Evolutionary conservation across 768 basidiomycete species (phyloP).

Genomic region (Termitomyces sp.): DNA sequence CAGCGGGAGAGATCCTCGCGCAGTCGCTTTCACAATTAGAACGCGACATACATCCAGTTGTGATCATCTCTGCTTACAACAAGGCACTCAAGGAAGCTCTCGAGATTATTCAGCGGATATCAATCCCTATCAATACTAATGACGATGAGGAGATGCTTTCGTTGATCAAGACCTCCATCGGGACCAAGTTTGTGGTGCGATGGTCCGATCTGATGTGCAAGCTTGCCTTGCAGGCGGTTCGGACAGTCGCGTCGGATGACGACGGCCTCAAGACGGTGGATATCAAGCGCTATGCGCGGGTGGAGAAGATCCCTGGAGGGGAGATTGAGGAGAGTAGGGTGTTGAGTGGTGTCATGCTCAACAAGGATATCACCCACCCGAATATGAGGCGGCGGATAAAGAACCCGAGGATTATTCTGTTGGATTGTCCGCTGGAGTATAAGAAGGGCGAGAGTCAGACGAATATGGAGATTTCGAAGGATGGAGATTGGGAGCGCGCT

Average conservation of each 20-base stretch:
- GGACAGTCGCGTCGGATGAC: conserved; percentile 77
- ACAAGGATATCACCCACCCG: conserved; percentile 98
- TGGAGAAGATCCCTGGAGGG: conserved; percentile 96
- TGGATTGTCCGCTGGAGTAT: conserved; percentile 96
- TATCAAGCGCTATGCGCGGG: conserved; percentile 95
- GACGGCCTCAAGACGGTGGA: conserved; percentile 84
- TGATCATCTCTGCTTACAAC: conserved; percentile 98
- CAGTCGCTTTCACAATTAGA: conserved; percentile 91
- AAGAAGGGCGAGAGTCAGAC: conserved; percentile 99
- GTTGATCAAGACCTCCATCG: conserved; percentile 97
- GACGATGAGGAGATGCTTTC: conserved; percentile 91
- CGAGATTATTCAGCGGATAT: conserved; percentile 81
- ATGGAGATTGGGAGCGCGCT: conserved; percentile 87
- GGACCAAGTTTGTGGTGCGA: conserved; percentile 93
- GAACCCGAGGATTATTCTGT: conserved; percentile 81
- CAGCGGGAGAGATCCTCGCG: conserved; percentile 93
- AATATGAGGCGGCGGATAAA: conserved; percentile 90
- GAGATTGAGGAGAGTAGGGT: conserved; percentile 93
- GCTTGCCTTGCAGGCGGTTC: conserved; percentile 89
- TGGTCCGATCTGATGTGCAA: conserved; percentile 98
- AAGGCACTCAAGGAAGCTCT: conserved; percentile 91
- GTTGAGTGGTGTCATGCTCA: conserved; percentile 88
- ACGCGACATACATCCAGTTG: conserved; percentile 96
- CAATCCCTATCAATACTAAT: conserved; percentile 81
- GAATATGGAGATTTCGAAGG: conserved; percentile 96